Base-by-base conservation (phyloP, 441 rosid species). In the Daphne laureola region DNA sequence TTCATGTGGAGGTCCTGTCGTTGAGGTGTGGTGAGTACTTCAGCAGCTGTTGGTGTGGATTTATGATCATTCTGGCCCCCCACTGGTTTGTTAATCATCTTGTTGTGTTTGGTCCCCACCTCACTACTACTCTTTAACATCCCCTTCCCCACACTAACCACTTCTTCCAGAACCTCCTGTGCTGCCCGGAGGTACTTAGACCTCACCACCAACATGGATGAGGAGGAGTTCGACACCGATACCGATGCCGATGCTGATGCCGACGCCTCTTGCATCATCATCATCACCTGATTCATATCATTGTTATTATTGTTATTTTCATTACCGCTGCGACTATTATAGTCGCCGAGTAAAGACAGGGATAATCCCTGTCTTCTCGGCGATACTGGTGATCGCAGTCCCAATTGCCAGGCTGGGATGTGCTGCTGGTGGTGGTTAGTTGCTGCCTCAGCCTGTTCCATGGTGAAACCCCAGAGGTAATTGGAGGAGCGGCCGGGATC, bases 131-230 rank as follows among this genome's bases (percentile, higher is more conserved):
- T 45, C 63, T 62, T 76, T 47, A 50, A 38, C 26, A 57, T 45
- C 26, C 54, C 53, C 26, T 58, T 67, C 63, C 69, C 77, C 43
- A 84, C 78, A 35, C 71, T 67, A 15, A 77, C 83, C 49, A 81
- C 84, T 67, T 81, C 91, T 53, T 80, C 84, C 12, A 87, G 78
- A 21, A 87, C 71, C 72, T 83, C 89, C 62, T 83, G 95, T 9
- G 83, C 70, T n/a, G 85, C 87, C 62, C 63, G 78, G 69, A 81
- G 59, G 80, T 79, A 87, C 74, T 70, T 76, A 0, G 89, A 78
- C 46, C 78, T 74, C 78, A 76, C 62, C 43, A 59, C 62, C 36
- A 21, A 21, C 25, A 61, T 59, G 41, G n/a, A n/a, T n/a, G n/a
- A n/a, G n/a, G n/a, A n/a, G n/a, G 76, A 75, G 46, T 69, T 77